Conservation (phyloP, 495 filamentous ascomycete genomes). For the Endocarpon pusillum region DNA sequence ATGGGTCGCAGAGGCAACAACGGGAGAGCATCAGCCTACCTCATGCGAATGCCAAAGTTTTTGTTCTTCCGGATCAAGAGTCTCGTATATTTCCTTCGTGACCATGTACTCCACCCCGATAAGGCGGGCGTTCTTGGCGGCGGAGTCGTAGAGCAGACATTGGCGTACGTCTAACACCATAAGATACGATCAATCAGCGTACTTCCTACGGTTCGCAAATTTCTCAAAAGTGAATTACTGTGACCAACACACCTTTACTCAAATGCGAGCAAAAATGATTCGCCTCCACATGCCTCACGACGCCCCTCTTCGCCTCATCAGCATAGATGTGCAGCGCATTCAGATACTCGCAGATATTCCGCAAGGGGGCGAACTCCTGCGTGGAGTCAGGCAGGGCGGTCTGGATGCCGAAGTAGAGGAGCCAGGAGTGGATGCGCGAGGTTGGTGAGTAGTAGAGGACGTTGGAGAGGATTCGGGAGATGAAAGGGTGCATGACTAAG, state of each 20-base stretch:
- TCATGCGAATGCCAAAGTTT: slow-evolving; percentile 12
- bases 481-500: too few relatives aligned
- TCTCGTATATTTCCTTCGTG: slow-evolving; percentile 6
- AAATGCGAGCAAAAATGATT: slow-evolving; percentile 10
- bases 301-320: slow-evolving; percentile 1
- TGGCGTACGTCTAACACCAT: slow-evolving; percentile 11
- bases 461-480: too few relatives aligned
- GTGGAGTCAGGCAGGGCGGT: too few relatives aligned
- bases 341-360: slow-evolving; percentile 8
- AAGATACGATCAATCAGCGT: too few relatives aligned
- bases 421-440: too few relatives aligned
- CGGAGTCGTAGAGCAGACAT: slow-evolving; percentile 11
- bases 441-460: too few relatives aligned
- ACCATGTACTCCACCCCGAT: slow-evolving; percentile 14
- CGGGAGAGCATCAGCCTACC: too few relatives aligned
- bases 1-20: too few relatives aligned
- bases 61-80: slow-evolving; percentile 6
- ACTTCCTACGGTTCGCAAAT: too few relatives aligned
- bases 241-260: slow-evolving; percentile 1
- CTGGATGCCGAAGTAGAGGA: too few relatives aligned
- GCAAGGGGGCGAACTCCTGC: slow-evolving; percentile 9
- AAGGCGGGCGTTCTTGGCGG: slow-evolving; percentile 6
- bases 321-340: slow-evolving; percentile 10
- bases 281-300: slow-evolving; percentile 7
- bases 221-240: too few relatives aligned